Evolutionary conservation across 2,329 filamentous ascomycete species (phyloP), one percentile per base, ranked within the genome.

Genomic region (Colletotrichum melonis): DNA sequence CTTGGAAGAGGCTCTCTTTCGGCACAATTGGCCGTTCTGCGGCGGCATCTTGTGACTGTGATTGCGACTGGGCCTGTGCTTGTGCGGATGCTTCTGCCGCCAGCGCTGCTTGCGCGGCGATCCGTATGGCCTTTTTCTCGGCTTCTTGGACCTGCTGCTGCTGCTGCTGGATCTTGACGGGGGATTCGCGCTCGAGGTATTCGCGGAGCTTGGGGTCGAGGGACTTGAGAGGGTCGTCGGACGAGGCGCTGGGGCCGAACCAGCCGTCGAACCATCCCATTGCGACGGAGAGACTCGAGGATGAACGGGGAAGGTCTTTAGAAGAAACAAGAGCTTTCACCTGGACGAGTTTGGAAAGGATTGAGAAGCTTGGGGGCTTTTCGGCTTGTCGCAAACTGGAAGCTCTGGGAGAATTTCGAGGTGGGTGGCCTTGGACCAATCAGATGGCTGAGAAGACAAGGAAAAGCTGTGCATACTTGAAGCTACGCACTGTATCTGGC

Each of bases 191-290:
- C 80, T 95, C 88, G 79, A 98, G 91, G 82, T 95, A 97, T 76
- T 96, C 93, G 79, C 93, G 93, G 69, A 98, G 89, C 76, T 92
- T 92, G 52, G 94, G 93, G 80, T 98, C 95, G 78, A 98, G 91
- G 78, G 93, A 92, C 77, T 89, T 88, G 76, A 95, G 88, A 28
- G 93, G 92, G 75, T 91, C 87, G 77, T 81, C 81, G 75, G 83
- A 84, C 74, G 81, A 84, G 67, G 83, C 83, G 77, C 88, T 81
- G 75, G 89, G 87, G 3, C 64, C 64, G 73, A 90, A 84, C 69
- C 73, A 75, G 72, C 86, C 87, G 75, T 88, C 85, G 78, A 90
- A 83, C 88, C 88, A 91, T 76, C 89, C 89, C 89, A 91, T 91
- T 72, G 76, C 75, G 74, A 72, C 30, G 26, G 9, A 35, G 16